Evolutionary conservation across 106 monocot genomes (phyloP).

Genomic region (Dendrobium huoshanense): DNA sequence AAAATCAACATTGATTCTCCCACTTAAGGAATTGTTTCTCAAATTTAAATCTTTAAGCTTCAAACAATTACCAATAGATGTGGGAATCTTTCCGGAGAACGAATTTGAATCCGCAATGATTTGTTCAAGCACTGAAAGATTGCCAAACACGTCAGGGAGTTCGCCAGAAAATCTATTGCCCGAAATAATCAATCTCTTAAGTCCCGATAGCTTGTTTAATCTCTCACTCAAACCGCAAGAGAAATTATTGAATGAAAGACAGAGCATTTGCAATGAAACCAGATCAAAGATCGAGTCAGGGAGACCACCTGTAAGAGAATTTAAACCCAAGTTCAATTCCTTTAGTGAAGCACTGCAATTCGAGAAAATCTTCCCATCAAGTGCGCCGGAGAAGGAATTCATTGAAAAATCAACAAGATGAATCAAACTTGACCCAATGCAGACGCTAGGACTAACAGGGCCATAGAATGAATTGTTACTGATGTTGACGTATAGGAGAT

Average conservation of each 20-base stretch:
- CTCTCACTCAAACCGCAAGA: constrained; percentile 25
- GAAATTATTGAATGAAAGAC: constrained; percentile 36
- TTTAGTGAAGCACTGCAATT: constrained; percentile 34
- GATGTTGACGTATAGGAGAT: constrained; percentile 29
- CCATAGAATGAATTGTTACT: constrained; percentile 60
- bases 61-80: constrained; percentile 25
- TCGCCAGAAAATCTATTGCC: constrained; percentile 41
- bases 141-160: constrained; percentile 55
- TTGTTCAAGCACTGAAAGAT: constrained; percentile 33
- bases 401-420: constrained; percentile 39
- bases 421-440: constrained; percentile 27
- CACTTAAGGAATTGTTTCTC: constrained; percentile 49
- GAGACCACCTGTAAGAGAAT: constrained; percentile 47
- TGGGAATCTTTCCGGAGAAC: constrained; percentile 43
- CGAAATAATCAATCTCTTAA: constrained; percentile 31
- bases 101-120: constrained; percentile 40
- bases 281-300: constrained; percentile 43
- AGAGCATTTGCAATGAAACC: constrained; percentile 32
- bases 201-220: constrained; percentile 25
- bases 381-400: constrained; percentile 36
- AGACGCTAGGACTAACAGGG: constrained; percentile 25
- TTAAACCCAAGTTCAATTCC: constrained; percentile 37
- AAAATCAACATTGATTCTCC: constrained; percentile 46
- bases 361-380: constrained; percentile 16
- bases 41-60: constrained; percentile 37